These are phyloP conservation scores for Cordyceps cicadae DNA, from an alignment of 2,329 filamentous ascomycete species.

Conservation along the genomic window DNA sequence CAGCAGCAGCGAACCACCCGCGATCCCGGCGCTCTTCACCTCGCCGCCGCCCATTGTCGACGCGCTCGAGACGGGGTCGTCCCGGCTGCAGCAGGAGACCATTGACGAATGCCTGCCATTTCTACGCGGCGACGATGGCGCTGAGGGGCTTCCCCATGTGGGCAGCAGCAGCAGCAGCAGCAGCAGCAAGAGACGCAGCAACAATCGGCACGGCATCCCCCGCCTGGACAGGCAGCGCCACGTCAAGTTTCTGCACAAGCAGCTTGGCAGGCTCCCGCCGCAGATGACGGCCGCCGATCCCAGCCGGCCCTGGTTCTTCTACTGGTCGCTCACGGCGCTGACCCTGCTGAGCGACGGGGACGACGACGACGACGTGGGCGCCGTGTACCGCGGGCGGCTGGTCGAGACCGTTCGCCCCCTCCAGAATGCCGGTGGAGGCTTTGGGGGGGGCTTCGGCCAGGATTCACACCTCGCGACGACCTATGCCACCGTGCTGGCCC, in stretches of 20 bases:
- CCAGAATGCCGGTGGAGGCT: conserved; percentile 78
- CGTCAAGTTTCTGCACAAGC: conserved; percentile 52
- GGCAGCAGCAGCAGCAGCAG: conserved; percentile 41
- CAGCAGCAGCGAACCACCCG: not conserved
- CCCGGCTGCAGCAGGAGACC: conserved; percentile 58
- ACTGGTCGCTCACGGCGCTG: conserved; percentile 79
- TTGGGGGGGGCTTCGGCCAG: conserved; percentile 90
- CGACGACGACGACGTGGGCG: conserved; percentile 55
- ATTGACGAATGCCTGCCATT: conserved; percentile 61
- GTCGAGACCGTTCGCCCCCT: conserved; percentile 68
- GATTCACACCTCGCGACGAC: conserved; percentile 80
- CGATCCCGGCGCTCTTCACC: conserved; percentile 49
- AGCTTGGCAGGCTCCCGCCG: conserved; percentile 55
- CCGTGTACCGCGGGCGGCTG: conserved; percentile 58
- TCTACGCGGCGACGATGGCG: conserved; percentile 43
- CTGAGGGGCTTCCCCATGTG: conserved; percentile 18
- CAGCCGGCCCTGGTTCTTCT: conserved; percentile 86
- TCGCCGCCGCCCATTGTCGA: conserved; percentile 56
- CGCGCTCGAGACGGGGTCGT: conserved; percentile 57
- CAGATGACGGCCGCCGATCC: conserved; percentile 71
- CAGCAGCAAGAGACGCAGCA: conserved; percentile 18
- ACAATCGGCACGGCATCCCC: conserved; percentile 65
- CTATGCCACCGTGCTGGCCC: conserved; percentile 73
- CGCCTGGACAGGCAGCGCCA: conserved; percentile 58
- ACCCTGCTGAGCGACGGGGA: conserved; percentile 70